These are phyloP conservation scores for Middelhovenomyces tepae DNA, from an alignment of 805 yeast genomes.

Conservation along the genomic window DNA sequence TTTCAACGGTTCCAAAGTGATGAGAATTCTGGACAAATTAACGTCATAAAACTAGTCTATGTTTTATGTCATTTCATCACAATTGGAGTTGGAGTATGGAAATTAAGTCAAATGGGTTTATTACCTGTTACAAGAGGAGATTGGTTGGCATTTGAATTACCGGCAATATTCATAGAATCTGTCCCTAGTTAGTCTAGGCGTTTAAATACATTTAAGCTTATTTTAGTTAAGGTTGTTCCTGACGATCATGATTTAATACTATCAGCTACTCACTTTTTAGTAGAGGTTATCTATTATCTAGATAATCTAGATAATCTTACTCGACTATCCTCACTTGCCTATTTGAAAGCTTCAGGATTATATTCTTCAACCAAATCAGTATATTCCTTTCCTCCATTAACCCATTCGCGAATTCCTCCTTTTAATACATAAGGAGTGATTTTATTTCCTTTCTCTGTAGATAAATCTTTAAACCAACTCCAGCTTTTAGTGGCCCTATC, in stretches of 20 bases:
- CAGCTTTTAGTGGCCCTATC: constrained; percentile 18
- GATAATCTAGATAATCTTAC: too few relatives aligned
- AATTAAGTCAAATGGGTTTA: constrained; percentile 78
- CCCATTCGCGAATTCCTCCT: constrained; percentile 21
- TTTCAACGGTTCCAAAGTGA: constrained; percentile 36
- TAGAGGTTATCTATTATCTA: too few relatives aligned
- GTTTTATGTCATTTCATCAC: constrained; percentile 42
- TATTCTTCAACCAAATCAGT: constrained; percentile 18
- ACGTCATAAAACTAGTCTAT: constrained; percentile 39
- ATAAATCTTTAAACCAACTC: constrained; percentile 17
- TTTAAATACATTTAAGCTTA: too few relatives aligned
- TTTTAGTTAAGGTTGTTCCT: too few relatives aligned
- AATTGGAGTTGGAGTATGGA: constrained; percentile 73
- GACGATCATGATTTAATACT: too few relatives aligned
- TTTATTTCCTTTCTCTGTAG: constrained; percentile 11
- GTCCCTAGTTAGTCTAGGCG: too few relatives aligned
- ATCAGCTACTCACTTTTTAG: too few relatives aligned
- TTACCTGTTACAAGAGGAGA: constrained; percentile 82
- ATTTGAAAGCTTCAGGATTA: constrained; percentile 14
- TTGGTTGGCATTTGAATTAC: constrained; percentile 81
- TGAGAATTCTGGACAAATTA: constrained; percentile 21
- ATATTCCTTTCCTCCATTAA: constrained; percentile 16
- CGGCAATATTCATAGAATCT: constrained; percentile 23
- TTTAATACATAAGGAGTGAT: constrained; percentile 14
- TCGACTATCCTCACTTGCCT: too few relatives aligned